Base-by-base conservation (phyloP, 106 monocot species). In the Dendrobium catenatum region DNA sequence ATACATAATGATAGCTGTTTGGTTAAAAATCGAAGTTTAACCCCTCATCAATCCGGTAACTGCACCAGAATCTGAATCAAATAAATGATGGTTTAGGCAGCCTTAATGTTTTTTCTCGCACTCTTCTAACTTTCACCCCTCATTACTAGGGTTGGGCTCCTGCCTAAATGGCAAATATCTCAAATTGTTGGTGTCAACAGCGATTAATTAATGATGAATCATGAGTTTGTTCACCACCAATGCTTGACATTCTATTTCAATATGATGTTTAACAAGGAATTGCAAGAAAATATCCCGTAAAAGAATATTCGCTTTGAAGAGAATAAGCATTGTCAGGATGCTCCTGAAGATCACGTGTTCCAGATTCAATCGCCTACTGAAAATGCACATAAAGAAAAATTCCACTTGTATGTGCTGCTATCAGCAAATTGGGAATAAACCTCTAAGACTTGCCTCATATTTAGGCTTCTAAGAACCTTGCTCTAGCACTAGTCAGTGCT, bases 91-190 rank as follows among this genome's bases (percentile, higher is more conserved):
- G 3, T 37, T 37, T 37, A 37, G 37, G 37, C 37, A 37, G 37
- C 37, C 37, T 37, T 37, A 3, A 37, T 37, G 37, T 3, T 37
- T 37, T 37, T 37, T 37, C 37, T 37, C 37, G 37, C 37, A 64
- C 64, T 7, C 64, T 64, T 64, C 22, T 64, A 64, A 64, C 20
- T 64, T 64, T 64, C 64, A 64, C 64, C 64, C 22, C 4, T 19
- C 19, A 64, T 64, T 64, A 26, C 6, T 64, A 64, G 20, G 64
- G 26, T 22, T 19, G 7, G 37, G 20, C 5, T 22, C 19, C 22
- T n/a, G 64, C 64, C 5, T n/a, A n/a, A 64, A 64, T 64, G 64
- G 64, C 18, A 64, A 24, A 64, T 64, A 64, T 64, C 64, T 64
- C 24, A 64, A 64, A n/a, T 64, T 22, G 20, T 19, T 7, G 2